Evolutionary conservation across 768 basidiomycete genomes (phyloP).

Genomic region (Sporobolomyces pararoseus): DNA sequence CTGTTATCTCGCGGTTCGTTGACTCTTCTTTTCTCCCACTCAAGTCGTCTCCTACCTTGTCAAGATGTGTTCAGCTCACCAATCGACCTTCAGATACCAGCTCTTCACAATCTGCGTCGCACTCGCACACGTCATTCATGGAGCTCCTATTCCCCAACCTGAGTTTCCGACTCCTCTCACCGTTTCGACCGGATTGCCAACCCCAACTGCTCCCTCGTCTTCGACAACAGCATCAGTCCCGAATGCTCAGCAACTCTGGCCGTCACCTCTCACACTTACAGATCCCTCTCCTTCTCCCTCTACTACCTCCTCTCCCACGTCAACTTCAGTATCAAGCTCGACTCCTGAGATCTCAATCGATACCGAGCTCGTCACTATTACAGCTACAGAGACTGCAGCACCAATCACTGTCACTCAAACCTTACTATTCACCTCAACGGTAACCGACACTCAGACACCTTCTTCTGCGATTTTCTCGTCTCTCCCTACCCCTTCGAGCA

Average conservation of each 20-base stretch:
- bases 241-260: constrained; percentile 5
- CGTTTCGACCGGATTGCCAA: constrained; percentile 11
- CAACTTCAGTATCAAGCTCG: neutral
- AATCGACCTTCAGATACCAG: neutral
- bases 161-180: constrained; percentile 1
- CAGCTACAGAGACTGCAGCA: constrained; percentile 7
- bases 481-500: neutral
- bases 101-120: constrained; percentile 19
- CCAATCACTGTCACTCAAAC: constrained; percentile 3
- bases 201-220: neutral
- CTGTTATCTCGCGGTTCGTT: neutral
- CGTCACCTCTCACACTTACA: neutral
- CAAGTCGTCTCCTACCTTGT: neutral
- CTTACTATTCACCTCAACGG: constrained; percentile 4
- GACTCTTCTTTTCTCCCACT: neutral
- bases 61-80: neutral
- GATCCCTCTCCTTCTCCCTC: neutral
- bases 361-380: constrained; percentile 8
- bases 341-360: neutral
- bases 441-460: neutral
- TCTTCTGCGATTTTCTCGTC: neutral
- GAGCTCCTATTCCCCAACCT: constrained; percentile 1
- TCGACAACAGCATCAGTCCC: neutral
- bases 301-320: neutral
- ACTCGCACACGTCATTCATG: neutral